phyloP scores from a whole-genome alignment of 331 rosid species.

The Quercus phellos region DNA sequence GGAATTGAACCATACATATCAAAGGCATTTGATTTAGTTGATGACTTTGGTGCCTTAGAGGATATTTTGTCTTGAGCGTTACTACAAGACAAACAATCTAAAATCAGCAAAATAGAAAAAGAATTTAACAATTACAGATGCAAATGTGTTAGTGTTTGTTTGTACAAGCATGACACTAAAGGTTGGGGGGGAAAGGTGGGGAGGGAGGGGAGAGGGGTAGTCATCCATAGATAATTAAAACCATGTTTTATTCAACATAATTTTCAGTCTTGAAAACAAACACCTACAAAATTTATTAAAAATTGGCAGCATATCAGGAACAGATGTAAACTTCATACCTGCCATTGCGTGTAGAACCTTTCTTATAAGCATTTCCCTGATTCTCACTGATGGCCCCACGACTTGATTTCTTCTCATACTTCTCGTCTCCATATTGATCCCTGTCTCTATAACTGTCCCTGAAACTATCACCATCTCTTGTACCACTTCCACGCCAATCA shows the following conservation, averaged over 20 bases:
- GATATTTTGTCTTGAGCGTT: conserved; percentile 42
- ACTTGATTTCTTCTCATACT: conserved; percentile 49
- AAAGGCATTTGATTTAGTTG: conserved; percentile 40
- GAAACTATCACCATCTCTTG: conserved; percentile 45
- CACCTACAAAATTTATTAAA: not conserved
- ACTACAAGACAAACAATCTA: conserved; percentile 42
- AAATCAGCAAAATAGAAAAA: conserved; percentile 21
- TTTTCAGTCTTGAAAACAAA: not conserved
- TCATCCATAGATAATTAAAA: not conserved
- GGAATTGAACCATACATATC: conserved; percentile 39
- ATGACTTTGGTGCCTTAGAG: conserved; percentile 44
- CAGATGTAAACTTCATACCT: conserved; percentile 42
- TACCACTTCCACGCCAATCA: conserved; percentile 54
- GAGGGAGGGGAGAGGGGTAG: not conserved
- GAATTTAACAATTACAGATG: conserved; percentile 6
- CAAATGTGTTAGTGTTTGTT: not conserved
- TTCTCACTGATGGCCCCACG: conserved; percentile 33
- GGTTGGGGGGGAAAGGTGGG: not conserved
- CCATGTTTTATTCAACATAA: not conserved
- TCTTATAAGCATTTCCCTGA: conserved; percentile 55
- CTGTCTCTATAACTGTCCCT: conserved; percentile 50
- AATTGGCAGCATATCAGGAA: conserved; percentile 1
- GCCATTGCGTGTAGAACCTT: conserved; percentile 45
- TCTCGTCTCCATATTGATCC: conserved; percentile 54
- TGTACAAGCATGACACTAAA: not conserved